Evolutionary conservation across 441 rosid species (phyloP).

Genomic region (Pelargonium myrrhifolium): DNA sequence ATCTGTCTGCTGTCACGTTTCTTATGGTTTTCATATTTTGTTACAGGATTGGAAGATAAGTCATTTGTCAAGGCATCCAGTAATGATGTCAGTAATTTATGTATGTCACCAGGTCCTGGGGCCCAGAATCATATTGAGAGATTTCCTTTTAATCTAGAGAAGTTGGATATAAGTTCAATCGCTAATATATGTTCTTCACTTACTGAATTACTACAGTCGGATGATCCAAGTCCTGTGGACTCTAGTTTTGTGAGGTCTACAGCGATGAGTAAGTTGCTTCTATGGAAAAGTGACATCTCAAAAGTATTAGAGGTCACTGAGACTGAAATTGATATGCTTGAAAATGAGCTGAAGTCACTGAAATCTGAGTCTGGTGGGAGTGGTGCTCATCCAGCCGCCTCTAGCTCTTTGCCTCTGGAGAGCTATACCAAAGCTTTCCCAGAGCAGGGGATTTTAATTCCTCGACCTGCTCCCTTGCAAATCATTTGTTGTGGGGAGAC

Average conservation of each 20-base stretch:
- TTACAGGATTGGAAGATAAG: slow-evolving; percentile 70
- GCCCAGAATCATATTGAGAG: slow-evolving; percentile 50
- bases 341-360: slow-evolving; percentile 58
- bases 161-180: slow-evolving; percentile 45
- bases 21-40: slow-evolving; percentile 10
- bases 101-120: slow-evolving; percentile 52
- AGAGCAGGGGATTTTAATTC: slow-evolving; percentile 27
- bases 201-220: slow-evolving; percentile 57
- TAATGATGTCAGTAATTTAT: slow-evolving; percentile 47
- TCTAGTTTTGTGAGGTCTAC: slow-evolving; percentile 49
- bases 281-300: slow-evolving; percentile 55
- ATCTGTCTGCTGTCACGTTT: not conserved
- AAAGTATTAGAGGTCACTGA: slow-evolving; percentile 75
- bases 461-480: slow-evolving; percentile 43
- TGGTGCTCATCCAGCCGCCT: slow-evolving; percentile 23
- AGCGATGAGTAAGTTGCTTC: slow-evolving; percentile 53
- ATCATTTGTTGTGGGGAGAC: slow-evolving; percentile 35
- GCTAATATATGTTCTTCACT: slow-evolving; percentile 55
- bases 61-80: slow-evolving; percentile 39
- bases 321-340: slow-evolving; percentile 80
- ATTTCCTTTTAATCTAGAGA: slow-evolving; percentile 58
- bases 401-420: slow-evolving; percentile 30
- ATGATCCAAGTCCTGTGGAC: slow-evolving; percentile 49
- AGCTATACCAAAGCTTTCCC: slow-evolving; percentile 25
- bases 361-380: slow-evolving; percentile 36